A percentile compares a stretch with the other conserved stretches of the same genome.
Evolutionary conservation across 2,329 filamentous ascomycete genomes (phyloP).

Genomic region (Botrytis pseudocinerea): DNA sequence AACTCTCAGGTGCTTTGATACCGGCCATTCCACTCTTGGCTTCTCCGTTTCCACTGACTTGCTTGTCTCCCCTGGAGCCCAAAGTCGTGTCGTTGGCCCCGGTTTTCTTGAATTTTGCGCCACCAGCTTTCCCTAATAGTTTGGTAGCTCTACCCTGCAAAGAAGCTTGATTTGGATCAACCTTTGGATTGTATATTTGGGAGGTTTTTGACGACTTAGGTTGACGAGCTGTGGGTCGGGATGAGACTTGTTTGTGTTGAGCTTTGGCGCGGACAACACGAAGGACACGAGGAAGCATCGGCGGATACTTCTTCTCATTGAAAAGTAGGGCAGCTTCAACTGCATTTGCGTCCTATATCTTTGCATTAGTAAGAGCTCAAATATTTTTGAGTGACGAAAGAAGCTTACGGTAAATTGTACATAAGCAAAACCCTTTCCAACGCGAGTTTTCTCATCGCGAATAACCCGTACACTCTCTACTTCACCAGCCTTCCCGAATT

Average conservation of each 20-base stretch:
- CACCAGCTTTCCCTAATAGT: constrained; percentile 70
- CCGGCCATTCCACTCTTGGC: constrained; percentile 33
- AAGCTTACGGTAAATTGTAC: constrained; percentile 79
- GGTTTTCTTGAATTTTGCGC: constrained; percentile 43
- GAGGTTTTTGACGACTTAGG: constrained; percentile 42
- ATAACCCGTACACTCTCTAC: constrained; percentile 94
- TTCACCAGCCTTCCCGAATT: constrained; percentile 73
- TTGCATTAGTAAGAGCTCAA: constrained; percentile 24
- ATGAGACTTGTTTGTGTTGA: constrained; percentile 44
- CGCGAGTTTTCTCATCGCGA: constrained; percentile 82
- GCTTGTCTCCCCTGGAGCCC: constrained; percentile 30
- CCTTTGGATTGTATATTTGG: constrained; percentile 64
- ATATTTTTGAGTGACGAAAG: background rate
- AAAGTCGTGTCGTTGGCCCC: constrained; percentile 37
- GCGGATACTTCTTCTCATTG: constrained; percentile 89
- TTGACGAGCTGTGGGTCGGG: constrained; percentile 35
- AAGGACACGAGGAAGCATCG: constrained; percentile 84
- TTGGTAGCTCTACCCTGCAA: constrained; percentile 72
- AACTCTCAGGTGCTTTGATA: constrained; percentile 60
- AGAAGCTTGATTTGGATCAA: constrained; percentile 68
- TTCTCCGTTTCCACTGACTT: constrained; percentile 14
- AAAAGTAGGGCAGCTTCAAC: constrained; percentile 90
- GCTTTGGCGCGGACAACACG: constrained; percentile 75
- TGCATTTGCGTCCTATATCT: constrained; percentile 68
- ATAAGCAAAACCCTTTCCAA: constrained; percentile 96